Evolutionary conservation across 139 green algal species (phyloP).

Genomic region (Pedinophyceae sp.): DNA sequence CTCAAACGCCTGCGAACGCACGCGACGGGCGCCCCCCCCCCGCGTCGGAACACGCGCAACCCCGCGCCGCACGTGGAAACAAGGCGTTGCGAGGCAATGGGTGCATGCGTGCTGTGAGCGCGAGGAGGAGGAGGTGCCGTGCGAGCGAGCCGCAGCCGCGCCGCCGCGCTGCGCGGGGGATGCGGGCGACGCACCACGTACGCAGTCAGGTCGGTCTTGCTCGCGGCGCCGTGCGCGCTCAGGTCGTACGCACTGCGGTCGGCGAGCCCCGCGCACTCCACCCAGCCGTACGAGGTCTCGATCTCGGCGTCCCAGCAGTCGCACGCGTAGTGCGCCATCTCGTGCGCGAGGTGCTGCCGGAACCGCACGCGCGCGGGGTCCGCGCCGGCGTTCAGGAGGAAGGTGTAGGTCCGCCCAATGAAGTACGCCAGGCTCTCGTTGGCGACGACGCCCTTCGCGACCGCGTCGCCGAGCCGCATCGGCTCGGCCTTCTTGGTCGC

Average conservation of each 20-base stretch:
- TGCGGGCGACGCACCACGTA: no score
- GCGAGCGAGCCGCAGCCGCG: no score
- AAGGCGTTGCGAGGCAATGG: no score
- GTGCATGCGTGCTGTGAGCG: no score
- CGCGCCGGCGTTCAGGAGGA: constrained; percentile 72
- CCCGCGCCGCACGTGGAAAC: no score
- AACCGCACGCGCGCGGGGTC: constrained; percentile 72
- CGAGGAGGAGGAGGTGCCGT: no score
- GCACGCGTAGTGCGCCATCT: constrained; percentile 79
- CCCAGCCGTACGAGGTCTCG: constrained; percentile 89
- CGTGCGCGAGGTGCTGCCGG: constrained; percentile 92
- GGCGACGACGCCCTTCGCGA: constrained; percentile 74
- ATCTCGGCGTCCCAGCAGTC: constrained; percentile 99
- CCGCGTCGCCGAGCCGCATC: constrained; percentile 67
- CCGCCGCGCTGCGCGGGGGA: no score
- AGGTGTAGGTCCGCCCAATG: constrained; percentile 92
- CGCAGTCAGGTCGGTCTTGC: constrained; percentile 66
- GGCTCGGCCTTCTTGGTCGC: constrained; percentile 55
- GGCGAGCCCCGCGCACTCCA: constrained; percentile 94
- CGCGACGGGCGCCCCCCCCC: no score
- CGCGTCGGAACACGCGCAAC: no score
- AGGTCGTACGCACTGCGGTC: constrained; percentile 92
- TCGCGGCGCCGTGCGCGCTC: constrained; percentile 40
- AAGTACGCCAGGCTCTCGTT: constrained; percentile 99
- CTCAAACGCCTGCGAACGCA: constrained; percentile 36